These are phyloP conservation scores for Penicillium ucsense DNA, from an alignment of 495 filamentous ascomycete species.

Conservation along the genomic window DNA sequence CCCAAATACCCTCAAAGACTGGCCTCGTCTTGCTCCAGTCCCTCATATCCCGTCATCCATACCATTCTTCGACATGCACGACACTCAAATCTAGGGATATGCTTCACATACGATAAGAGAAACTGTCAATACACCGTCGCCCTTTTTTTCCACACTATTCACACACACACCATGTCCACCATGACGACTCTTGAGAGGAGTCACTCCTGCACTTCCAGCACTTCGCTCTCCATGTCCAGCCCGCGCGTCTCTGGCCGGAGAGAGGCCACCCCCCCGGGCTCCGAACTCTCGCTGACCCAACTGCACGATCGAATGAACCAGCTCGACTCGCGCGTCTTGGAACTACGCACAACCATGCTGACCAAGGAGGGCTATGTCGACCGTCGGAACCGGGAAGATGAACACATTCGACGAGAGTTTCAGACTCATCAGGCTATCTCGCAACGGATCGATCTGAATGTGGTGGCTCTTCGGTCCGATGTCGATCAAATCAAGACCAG, in stretches of 20 bases:
- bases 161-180: slow-evolving; percentile 9
- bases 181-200: slow-evolving; percentile 36
- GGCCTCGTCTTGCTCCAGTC: no score
- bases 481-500: slow-evolving; percentile 31
- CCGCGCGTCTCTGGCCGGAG: slow-evolving; percentile 26
- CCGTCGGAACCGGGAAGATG: slow-evolving; percentile 34
- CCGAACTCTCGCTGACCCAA: slow-evolving; percentile 24
- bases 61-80: slow-evolving; percentile 12
- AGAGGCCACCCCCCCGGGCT: slow-evolving; percentile 26
- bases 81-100: slow-evolving; percentile 4
- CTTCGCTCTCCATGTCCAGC: slow-evolving; percentile 31
- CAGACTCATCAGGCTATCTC: slow-evolving; percentile 26
- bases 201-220: slow-evolving; percentile 30
- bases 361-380: slow-evolving; percentile 34
- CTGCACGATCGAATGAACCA: slow-evolving; percentile 32
- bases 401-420: slow-evolving; percentile 34
- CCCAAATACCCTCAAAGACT: no score
- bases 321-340: slow-evolving; percentile 30
- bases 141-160: no score
- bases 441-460: slow-evolving; percentile 31
- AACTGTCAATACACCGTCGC: no score
- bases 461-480: slow-evolving; percentile 27
- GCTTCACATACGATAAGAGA: background rate
- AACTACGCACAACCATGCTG: slow-evolving; percentile 26
- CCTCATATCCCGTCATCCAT: background rate